Evolutionary conservation across 2,329 filamentous ascomycete genomes (phyloP).

Genomic region (Cadophora sp.): DNA sequence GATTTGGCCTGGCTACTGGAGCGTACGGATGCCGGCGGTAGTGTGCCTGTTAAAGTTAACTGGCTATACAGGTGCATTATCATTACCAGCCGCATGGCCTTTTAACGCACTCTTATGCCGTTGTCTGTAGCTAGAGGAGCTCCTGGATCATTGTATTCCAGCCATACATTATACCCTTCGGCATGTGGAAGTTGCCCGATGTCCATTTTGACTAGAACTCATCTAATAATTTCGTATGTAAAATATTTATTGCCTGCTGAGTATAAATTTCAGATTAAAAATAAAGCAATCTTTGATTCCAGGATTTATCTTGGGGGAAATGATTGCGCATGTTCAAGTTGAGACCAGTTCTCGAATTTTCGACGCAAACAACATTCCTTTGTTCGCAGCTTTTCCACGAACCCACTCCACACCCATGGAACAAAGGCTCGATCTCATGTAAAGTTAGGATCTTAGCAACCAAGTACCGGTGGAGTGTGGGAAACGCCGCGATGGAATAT

Average conservation of each 20-base stretch:
- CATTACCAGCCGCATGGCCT: too few species aligned
- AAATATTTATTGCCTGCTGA: too few species aligned
- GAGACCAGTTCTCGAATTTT: too few species aligned
- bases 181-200: background rate
- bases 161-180: background rate
- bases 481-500: background rate
- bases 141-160: slow-evolving; percentile 5
- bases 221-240: background rate
- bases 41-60: background rate
- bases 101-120: background rate
- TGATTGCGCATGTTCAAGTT: too few species aligned
- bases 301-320: too few species aligned
- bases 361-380: background rate
- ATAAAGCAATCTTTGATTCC: too few species aligned
- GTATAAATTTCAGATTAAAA: too few species aligned
- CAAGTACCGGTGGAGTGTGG: background rate
- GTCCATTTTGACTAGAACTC: background rate
- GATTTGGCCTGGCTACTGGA: background rate
- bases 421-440: too few species aligned
- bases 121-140: background rate
- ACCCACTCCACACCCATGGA: too few species aligned
- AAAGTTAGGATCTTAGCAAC: too few species aligned
- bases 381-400: background rate
- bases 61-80: too few species aligned
- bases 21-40: background rate